Evolutionary conservation across 1,139 yeast genomes (phyloP).

Genomic region (Taphrina deformans): DNA sequence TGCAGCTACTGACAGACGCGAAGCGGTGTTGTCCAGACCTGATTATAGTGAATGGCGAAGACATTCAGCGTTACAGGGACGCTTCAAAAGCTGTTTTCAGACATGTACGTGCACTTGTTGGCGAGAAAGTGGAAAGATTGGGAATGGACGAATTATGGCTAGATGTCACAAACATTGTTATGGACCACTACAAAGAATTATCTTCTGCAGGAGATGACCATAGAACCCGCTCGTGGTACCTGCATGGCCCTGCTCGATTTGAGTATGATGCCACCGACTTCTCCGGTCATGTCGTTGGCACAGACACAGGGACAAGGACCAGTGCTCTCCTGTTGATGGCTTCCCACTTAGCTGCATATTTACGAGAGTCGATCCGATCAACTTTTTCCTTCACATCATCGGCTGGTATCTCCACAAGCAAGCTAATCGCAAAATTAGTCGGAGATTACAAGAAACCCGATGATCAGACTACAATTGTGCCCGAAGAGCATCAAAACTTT

Average conservation of each 20-base stretch:
- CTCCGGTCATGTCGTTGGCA: constrained; percentile 14
- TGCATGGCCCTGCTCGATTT: background rate
- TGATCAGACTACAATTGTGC: constrained; percentile 40
- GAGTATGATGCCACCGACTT: background rate
- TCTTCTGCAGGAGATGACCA: background rate
- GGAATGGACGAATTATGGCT: constrained; percentile 48
- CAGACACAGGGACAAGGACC: background rate
- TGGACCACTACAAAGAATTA: background rate
- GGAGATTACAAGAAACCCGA: constrained; percentile 45
- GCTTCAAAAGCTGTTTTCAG: constrained; percentile 45
- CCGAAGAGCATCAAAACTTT: constrained; percentile 1
- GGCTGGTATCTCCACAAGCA: constrained; percentile 45
- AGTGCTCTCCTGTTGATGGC: constrained; percentile 40
- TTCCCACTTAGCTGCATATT: constrained; percentile 43
- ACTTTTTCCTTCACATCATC: constrained; percentile 45
- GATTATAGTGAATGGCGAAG: constrained; percentile 46
- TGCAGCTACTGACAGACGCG: constrained; percentile 42
- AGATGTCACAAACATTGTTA: constrained; percentile 41
- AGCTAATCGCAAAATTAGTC: constrained; percentile 45
- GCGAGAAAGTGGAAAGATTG: constrained; percentile 44
- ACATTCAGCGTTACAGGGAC: constrained; percentile 44
- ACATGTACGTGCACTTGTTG: constrained; percentile 42
- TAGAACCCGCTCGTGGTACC: background rate
- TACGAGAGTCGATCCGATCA: constrained; percentile 42
- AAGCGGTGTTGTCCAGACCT: constrained; percentile 42